A percentile compares a stretch with the other conserved stretches of the same genome.
phyloP scores from a whole-genome alignment of 2,329 filamentous ascomycete genomes.

The Torrubiella hemipterigena region DNA sequence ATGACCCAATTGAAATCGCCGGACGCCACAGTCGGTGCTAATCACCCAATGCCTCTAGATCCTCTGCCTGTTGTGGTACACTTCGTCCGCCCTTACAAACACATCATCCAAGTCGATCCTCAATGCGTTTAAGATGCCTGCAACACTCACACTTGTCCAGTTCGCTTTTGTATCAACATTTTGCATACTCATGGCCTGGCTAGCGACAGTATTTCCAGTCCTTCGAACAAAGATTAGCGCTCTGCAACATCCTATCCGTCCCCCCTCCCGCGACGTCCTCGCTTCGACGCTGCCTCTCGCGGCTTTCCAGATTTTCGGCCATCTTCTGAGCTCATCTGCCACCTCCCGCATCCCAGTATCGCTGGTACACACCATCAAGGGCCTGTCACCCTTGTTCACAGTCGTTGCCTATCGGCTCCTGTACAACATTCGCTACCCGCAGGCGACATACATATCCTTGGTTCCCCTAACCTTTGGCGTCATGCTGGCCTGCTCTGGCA shows the following conservation, averaged over 20 bases:
- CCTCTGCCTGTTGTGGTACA: conserved; percentile 86
- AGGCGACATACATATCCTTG: conserved; percentile 76
- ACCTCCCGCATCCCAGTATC: conserved; percentile 94
- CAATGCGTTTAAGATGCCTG: conserved; percentile 79
- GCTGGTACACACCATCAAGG: conserved; percentile 96
- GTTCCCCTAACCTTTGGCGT: conserved; percentile 91
- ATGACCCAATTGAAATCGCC: conserved; percentile 5
- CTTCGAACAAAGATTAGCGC: conserved; percentile 64
- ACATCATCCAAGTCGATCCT: conserved; percentile 96
- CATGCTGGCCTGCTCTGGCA: conserved; percentile 88
- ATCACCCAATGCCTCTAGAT: conserved; percentile 37
- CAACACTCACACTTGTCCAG: conserved; percentile 84
- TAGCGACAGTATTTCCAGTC: conserved; percentile 60
- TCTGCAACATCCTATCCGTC: conserved; percentile 71
- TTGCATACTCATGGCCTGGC: conserved; percentile 68
- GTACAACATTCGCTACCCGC: conserved; percentile 79
- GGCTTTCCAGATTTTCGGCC: conserved; percentile 83
- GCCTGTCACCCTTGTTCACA: conserved; percentile 88
- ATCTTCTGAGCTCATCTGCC: conserved; percentile 86
- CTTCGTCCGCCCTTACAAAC: conserved; percentile 89
- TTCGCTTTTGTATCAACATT: conserved; percentile 86
- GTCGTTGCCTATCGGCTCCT: conserved; percentile 85
- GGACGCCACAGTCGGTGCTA: conserved; percentile 5
- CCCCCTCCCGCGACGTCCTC: conserved; percentile 71
- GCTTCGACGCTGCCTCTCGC: conserved; percentile 82